A percentile compares a stretch with the other conserved stretches of the same genome.
Evolutionary conservation across 1,284 basidiomycete genomes (phyloP).

Genomic region (Fomes fomentarius): DNA sequence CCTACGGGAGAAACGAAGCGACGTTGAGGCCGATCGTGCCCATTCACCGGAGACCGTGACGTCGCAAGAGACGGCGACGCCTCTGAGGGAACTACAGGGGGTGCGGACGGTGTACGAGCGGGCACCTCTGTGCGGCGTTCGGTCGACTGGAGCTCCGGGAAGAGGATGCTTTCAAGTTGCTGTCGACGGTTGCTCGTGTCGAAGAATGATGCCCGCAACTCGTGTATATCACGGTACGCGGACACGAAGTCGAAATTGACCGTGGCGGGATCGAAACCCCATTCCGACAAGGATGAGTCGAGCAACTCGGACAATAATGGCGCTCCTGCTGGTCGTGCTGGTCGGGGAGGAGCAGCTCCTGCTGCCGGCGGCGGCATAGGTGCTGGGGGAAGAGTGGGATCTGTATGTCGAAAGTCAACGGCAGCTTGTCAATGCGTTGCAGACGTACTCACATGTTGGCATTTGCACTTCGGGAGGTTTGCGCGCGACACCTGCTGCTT

Average conservation of each 20-base stretch:
- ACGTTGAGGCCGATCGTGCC: too few species aligned
- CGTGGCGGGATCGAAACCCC: slow-evolving; percentile 5
- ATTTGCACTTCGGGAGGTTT: slow-evolving; percentile 15
- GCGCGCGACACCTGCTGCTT: slow-evolving; percentile 12
- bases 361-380: not conserved
- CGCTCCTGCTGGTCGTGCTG: not conserved
- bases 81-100: not conserved
- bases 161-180: not conserved
- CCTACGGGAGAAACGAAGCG: too few species aligned
- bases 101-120: slow-evolving; percentile 8
- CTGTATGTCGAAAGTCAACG: not conserved
- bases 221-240: slow-evolving; percentile 3
- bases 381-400: not conserved
- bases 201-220: slow-evolving; percentile 6
- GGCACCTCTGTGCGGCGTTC: not conserved
- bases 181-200: not conserved
- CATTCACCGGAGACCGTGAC: too few species aligned
- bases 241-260: slow-evolving; percentile 1
- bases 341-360: not conserved
- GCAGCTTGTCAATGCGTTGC: not conserved
- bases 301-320: slow-evolving; percentile 1
- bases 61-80: too few species aligned
- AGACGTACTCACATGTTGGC: slow-evolving; percentile 13
- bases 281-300: not conserved
- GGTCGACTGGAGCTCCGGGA: not conserved